A percentile compares a stretch with the other conserved stretches of the same genome.
Conservation (phyloP, 208 protist genomes). For the Acanthamoeba lenticulata region DNA sequence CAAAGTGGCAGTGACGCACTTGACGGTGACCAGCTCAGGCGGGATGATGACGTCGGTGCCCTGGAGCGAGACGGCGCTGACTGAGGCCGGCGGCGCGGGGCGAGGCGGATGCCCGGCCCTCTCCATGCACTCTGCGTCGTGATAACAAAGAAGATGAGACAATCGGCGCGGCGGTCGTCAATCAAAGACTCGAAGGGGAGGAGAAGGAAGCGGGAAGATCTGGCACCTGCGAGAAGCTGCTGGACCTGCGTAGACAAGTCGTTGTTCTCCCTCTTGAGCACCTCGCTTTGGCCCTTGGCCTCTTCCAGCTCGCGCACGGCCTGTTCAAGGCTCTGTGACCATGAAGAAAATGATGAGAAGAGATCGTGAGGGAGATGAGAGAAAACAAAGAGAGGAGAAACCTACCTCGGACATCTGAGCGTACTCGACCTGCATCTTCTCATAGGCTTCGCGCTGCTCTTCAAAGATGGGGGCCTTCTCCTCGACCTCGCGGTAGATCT, state of each 20-base stretch:
- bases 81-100: background rate
- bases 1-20: background rate
- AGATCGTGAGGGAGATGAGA: too few species aligned
- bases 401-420: background rate
- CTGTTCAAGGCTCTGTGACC: background rate
- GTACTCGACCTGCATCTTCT: conserved; percentile 21
- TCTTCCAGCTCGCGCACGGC: background rate
- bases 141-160: background rate
- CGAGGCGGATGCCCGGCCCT: background rate
- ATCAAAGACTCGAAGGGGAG: background rate
- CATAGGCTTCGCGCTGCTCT: background rate
- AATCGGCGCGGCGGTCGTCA: background rate
- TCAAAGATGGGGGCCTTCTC: conserved; percentile 47
- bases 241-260: conserved; percentile 21
- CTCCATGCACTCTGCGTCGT: background rate
- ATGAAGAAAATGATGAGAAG: background rate
- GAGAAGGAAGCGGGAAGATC: background rate
- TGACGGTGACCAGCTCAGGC: background rate
- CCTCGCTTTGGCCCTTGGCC: background rate
- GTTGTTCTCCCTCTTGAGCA: conserved; percentile 11
- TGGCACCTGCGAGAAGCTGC: conserved; percentile 16
- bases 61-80: background rate
- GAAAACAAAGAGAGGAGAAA: too few species aligned
- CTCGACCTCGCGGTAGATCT: conserved; percentile 8
- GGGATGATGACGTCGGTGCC: background rate